Evolutionary conservation across 768 basidiomycete genomes (phyloP).

Genomic region (Trametes cubensis): DNA sequence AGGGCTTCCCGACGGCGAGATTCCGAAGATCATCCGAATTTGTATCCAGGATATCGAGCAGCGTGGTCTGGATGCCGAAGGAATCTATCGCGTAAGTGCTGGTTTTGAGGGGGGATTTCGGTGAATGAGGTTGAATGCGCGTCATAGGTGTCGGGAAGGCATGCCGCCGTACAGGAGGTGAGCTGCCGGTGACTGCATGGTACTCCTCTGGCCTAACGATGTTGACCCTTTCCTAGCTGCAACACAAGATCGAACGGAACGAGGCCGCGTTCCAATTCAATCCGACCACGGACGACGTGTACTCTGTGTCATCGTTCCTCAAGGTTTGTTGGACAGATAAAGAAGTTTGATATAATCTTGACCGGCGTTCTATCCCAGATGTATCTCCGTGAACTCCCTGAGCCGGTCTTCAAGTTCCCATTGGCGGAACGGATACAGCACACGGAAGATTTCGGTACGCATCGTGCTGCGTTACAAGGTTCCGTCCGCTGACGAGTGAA

Average conservation of each 20-base stretch:
- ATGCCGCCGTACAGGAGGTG: slow-evolving; percentile 83
- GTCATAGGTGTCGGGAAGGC: slow-evolving; percentile 76
- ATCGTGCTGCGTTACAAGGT: neutral
- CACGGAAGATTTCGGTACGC: slow-evolving; percentile 71
- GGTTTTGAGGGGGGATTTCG: neutral
- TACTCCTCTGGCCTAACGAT: no score
- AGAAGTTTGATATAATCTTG: no score
- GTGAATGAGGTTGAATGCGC: slow-evolving; percentile 2
- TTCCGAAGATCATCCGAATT: slow-evolving; percentile 79
- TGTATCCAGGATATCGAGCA: slow-evolving; percentile 84
- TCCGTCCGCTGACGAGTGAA: slow-evolving; percentile 3
- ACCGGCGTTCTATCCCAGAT: neutral
- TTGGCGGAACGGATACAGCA: slow-evolving; percentile 82
- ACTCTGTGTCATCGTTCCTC: slow-evolving; percentile 79
- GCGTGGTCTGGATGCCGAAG: slow-evolving; percentile 76
- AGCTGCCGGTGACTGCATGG: slow-evolving; percentile 22
- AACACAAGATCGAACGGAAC: slow-evolving; percentile 85
- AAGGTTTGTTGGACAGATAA: slow-evolving; percentile 54
- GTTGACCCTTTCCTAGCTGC: slow-evolving; percentile 50
- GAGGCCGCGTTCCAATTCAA: slow-evolving; percentile 77
- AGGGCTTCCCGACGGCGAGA: slow-evolving; percentile 61
- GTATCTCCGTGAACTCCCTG: slow-evolving; percentile 82
- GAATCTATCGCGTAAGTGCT: slow-evolving; percentile 71
- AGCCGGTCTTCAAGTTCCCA: slow-evolving; percentile 84
- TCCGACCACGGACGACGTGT: slow-evolving; percentile 73